Conservation (phyloP, 768 basidiomycete species). For the Mycena polygramma region DNA sequence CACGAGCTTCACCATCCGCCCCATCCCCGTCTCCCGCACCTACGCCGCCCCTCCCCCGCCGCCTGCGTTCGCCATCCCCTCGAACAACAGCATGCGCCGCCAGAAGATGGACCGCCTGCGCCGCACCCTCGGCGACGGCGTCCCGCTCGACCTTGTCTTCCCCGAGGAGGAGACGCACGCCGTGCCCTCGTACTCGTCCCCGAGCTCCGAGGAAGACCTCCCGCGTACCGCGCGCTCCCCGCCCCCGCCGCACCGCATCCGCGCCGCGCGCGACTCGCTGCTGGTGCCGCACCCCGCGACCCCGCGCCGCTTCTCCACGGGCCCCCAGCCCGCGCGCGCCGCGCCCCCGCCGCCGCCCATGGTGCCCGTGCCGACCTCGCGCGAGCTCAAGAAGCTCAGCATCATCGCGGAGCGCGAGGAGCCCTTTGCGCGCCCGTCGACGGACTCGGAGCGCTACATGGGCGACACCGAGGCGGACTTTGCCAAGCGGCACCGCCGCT, state of each 20-base stretch:
- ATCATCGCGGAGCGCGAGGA: conserved; percentile 36
- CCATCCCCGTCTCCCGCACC: conserved; percentile 37
- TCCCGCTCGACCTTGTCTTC: conserved; percentile 74
- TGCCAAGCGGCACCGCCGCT: conserved; percentile 15
- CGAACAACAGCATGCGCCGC: conserved; percentile 57
- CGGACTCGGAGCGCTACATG: conserved; percentile 31
- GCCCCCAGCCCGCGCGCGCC: conserved; percentile 14
- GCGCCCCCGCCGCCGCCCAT: conserved; percentile 19
- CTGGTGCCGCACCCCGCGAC: conserved; percentile 5
- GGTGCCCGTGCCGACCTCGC: conserved; percentile 6
- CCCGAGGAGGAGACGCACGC: conserved; percentile 43
- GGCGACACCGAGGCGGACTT: conserved; percentile 34
- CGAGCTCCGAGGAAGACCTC: conserved; percentile 28
- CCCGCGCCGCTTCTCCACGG: not conserved
- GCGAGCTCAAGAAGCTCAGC: conserved; percentile 35
- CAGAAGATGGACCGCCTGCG: conserved; percentile 75
- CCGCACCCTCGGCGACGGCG: conserved; percentile 71
- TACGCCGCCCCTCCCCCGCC: conserved; percentile 44
- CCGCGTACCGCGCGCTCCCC: conserved; percentile 9
- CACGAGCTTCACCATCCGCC: conserved; percentile 41
- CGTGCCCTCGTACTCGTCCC: conserved; percentile 1
- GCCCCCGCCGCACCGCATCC: conserved; percentile 27
- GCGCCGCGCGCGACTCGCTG: conserved; percentile 35
- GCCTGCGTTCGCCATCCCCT: conserved; percentile 56
- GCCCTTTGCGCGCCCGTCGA: conserved; percentile 22